phyloP scores from a whole-genome alignment of 106 monocot species.

The Apostasia shenzhenica region DNA sequence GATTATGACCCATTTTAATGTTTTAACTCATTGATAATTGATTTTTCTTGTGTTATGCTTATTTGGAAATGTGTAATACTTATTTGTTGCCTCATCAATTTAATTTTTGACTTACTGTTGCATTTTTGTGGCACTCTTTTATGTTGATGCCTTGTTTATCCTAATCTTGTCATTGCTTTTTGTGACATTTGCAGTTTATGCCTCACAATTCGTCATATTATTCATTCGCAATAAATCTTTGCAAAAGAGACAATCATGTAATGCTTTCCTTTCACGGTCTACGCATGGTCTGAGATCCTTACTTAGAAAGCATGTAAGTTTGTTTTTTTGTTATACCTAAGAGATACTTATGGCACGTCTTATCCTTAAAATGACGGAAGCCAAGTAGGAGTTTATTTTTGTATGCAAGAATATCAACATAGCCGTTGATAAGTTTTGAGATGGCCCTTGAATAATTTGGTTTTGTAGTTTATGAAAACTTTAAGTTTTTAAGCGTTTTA shows the following conservation, averaged over 20 bases:
- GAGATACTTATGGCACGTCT: neutral
- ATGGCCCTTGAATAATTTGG: too few species aligned
- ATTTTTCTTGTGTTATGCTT: too few species aligned
- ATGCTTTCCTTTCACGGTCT: conserved; percentile 82
- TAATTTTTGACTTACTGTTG: too few species aligned
- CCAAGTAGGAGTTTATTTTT: too few species aligned
- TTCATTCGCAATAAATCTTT: conserved; percentile 49
- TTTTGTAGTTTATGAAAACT: too few species aligned
- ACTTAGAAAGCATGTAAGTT: conserved; percentile 72
- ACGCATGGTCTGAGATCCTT: conserved; percentile 77
- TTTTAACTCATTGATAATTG: too few species aligned
- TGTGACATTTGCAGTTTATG: conserved; percentile 49
- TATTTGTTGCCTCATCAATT: too few species aligned
- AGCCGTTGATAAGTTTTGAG: too few species aligned
- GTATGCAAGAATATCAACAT: too few species aligned
- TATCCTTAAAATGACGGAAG: neutral
- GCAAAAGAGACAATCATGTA: conserved; percentile 43
- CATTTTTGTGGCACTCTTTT: neutral
- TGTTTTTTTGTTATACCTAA: neutral
- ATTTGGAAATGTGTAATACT: too few species aligned
- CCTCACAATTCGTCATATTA: conserved; percentile 66
- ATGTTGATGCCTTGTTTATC: neutral
- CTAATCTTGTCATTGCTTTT: neutral
- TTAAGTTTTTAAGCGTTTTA: too few species aligned
- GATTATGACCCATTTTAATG: too few species aligned